Base-by-base conservation (phyloP, 345 rosid genomes). In the Corymbia maculata region DNA sequence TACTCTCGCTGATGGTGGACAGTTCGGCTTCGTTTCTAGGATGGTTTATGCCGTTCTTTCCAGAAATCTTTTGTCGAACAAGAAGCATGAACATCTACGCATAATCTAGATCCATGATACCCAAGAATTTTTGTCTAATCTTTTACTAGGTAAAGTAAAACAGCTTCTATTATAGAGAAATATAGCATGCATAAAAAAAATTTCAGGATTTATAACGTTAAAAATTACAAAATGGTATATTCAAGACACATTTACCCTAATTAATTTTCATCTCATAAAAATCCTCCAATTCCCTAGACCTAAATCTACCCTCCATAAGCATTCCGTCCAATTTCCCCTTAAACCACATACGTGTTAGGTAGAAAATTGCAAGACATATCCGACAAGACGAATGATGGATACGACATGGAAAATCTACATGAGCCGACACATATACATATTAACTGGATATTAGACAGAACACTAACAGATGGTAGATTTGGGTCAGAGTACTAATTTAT, bases 381-480 rank as follows among this genome's bases (percentile, higher is more conserved):
- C 1, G 1, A 32, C 4, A 0, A 17, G 1, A 9, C 13, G 1
- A 68, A 16, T 1, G 45, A 32, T 2, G 8, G 0, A 32, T 68
- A 5, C 6, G 3, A 8, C 6, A 0, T 4, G 44, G 75, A 68
- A 68, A 68, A 68, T 68, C 45, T 68, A 68, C 2, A 12, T 2
- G 45, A 4, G 79, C 7, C 2, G 44, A 32, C 44, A 13, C 13
- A 14, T 68, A 4, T 68, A 44, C 19, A 68, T 68, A 15, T 68
- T 30, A 30, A 30, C 3, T 0, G 0, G 79, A 2, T 8, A 30
- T 16, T 68, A 4, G 22, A 0, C 22, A 22, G 44, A 68, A 15
- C 32, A 44, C 44, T 16, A 30, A 68, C 22, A 19, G 1, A 9
- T 9, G 28, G 13, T 57, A 24, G 64, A 57, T 57, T 24, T 36